phyloP scores from a whole-genome alignment of 345 rosid genomes.

The Citrus unshiu region DNA sequence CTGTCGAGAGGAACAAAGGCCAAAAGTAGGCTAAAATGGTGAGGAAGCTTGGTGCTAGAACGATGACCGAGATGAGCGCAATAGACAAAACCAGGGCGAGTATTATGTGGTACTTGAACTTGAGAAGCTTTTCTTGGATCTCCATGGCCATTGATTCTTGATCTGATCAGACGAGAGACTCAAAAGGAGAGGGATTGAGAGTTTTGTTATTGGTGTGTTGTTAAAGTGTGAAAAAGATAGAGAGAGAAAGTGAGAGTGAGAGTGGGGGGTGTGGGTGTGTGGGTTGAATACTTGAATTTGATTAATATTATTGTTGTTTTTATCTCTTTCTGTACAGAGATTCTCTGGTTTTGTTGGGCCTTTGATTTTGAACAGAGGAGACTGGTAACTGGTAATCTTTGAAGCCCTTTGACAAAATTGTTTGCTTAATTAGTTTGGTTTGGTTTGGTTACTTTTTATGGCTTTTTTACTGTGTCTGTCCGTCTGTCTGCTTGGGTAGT shows the following conservation, averaged over 20 bases:
- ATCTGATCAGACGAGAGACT: not conserved
- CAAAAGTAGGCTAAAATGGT: conserved; percentile 74
- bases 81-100: conserved; percentile 27
- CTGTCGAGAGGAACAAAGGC: conserved; percentile 89
- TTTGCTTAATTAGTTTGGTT: no score
- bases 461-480: not conserved
- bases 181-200: not conserved
- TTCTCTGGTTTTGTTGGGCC: not conserved
- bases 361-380: not conserved
- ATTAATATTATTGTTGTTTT: not conserved
- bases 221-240: no score
- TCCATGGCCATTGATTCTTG: conserved; percentile 36
- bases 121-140: conserved; percentile 56
- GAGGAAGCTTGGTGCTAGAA: conserved; percentile 69
- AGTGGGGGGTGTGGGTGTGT: not conserved
- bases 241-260: no score
- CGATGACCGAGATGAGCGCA: conserved; percentile 29
- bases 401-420: no score
- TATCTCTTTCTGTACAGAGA: not conserved
- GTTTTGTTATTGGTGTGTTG: not conserved
- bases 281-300: not conserved
- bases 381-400: not conserved
- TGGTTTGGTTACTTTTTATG: not conserved
- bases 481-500: not conserved
- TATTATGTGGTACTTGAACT: conserved; percentile 55